phyloP scores from a whole-genome alignment of 352 stramenopile genomes.

The Phytophthora quininea region DNA sequence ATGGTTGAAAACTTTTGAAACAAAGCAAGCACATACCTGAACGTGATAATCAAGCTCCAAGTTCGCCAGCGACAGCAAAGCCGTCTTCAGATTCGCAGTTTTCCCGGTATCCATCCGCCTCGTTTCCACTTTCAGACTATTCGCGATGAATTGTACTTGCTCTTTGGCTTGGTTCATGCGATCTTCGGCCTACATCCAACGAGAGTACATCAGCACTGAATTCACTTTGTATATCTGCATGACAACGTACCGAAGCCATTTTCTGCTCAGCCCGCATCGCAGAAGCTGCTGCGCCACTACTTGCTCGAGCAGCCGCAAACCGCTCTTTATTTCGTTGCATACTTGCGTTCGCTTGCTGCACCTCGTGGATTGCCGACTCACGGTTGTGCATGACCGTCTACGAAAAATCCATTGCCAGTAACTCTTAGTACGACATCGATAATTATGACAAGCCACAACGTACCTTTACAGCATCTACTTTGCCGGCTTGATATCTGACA shows the following conservation, averaged over 20 bases:
- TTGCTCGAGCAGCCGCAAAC: conserved; percentile 83
- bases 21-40: conserved; percentile 42
- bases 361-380: conserved; percentile 84
- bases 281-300: conserved; percentile 82
- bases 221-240: neutral
- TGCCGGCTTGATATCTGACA: conserved; percentile 83
- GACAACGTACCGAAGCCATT: conserved; percentile 74
- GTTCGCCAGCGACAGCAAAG: conserved; percentile 77
- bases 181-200: conserved; percentile 65
- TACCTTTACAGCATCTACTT: conserved; percentile 89
- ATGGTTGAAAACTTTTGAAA: neutral
- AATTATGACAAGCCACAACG: neutral
- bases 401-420: conserved; percentile 1
- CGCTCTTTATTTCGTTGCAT: conserved; percentile 91
- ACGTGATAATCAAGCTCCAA: conserved; percentile 84
- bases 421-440: neutral
- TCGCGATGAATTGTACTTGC: conserved; percentile 89
- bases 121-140: conserved; percentile 85
- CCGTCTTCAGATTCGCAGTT: conserved; percentile 78
- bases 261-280: conserved; percentile 89
- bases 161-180: conserved; percentile 88
- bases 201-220: neutral
- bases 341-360: conserved; percentile 88
- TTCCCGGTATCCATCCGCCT: conserved; percentile 85
- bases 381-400: conserved; percentile 88